phyloP scores from a whole-genome alignment of 2,329 filamentous ascomycete species.

The Penicillium sp. region DNA sequence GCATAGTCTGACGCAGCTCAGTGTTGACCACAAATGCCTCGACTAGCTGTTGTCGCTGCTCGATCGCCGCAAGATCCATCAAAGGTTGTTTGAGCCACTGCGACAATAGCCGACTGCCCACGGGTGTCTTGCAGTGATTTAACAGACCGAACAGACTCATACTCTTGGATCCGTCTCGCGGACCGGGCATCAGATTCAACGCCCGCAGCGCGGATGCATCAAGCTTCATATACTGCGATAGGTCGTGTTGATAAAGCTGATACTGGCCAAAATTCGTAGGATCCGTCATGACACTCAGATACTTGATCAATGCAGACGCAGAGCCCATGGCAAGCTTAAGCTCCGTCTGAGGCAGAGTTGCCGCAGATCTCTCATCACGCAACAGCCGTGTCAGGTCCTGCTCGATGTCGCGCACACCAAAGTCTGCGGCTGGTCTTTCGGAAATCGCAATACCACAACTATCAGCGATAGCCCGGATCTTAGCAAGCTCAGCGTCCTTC shows the following conservation, averaged over 20 bases:
- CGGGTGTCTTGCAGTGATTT: constrained; percentile 95
- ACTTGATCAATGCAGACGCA: constrained; percentile 88
- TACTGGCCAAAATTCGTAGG: constrained; percentile 95
- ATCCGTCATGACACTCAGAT: constrained; percentile 84
- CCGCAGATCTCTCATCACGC: constrained; percentile 74
- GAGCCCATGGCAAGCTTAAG: constrained; percentile 94
- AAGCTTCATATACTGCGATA: constrained; percentile 97
- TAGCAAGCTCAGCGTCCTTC: constrained; percentile 82
- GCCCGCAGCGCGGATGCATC: constrained; percentile 91
- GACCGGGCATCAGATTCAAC: constrained; percentile 93
- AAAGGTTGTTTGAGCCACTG: constrained; percentile 98
- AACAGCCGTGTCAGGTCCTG: constrained; percentile 84
- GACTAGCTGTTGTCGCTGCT: constrained; percentile 85
- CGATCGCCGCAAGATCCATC: constrained; percentile 84
- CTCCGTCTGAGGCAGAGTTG: constrained; percentile 79
- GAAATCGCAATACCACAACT: constrained; percentile 87
- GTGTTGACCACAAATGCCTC: constrained; percentile 93
- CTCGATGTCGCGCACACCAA: constrained; percentile 85
- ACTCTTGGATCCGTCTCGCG: constrained; percentile 87
- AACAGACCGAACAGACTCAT: constrained; percentile 94
- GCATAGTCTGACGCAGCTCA: constrained; percentile 88
- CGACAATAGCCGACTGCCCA: constrained; percentile 79
- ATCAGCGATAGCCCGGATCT: constrained; percentile 82
- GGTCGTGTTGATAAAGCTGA: constrained; percentile 91
- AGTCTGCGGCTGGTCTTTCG: constrained; percentile 70